phyloP scores from a whole-genome alignment of 331 rosid genomes.

The Cydonia oblonga region DNA sequence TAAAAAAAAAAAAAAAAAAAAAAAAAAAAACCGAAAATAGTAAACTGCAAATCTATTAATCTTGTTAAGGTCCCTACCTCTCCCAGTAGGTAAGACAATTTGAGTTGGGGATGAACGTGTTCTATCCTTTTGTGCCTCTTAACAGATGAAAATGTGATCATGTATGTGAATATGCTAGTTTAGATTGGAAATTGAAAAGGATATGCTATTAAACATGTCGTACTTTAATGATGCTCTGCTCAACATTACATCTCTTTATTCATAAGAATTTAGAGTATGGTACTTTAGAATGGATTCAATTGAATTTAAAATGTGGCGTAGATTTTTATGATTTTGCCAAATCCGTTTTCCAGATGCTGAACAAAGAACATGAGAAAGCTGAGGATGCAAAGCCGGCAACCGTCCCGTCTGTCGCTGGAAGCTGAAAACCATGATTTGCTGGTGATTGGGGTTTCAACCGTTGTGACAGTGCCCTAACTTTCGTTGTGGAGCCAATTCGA shows the following conservation, averaged over 20 bases:
- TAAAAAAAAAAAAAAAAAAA: too few relatives aligned
- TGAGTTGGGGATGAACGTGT: neutral
- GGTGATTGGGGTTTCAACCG: neutral
- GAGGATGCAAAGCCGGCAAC: conserved; percentile 42
- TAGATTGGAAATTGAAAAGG: neutral
- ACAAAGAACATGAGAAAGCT: conserved; percentile 53
- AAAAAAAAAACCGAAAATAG: neutral
- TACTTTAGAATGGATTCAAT: neutral
- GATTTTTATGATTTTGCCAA: neutral
- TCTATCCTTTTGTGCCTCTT: neutral
- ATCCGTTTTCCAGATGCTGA: conserved; percentile 34
- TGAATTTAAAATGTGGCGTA: too few relatives aligned
- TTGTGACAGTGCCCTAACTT: neutral
- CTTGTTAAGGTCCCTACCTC: neutral
- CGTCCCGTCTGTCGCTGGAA: conserved; percentile 8
- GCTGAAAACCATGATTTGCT: conserved; percentile 9
- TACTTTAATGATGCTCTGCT: too few relatives aligned
- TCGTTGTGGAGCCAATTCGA: neutral
- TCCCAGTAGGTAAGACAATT: neutral
- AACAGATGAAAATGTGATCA: neutral
- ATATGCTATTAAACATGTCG: neutral
- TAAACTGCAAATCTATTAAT: neutral
- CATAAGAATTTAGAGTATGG: neutral
- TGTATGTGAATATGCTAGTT: neutral
- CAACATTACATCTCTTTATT: neutral